phyloP scores from a whole-genome alignment of 345 rosid genomes.

The Pugionium cornutum region DNA sequence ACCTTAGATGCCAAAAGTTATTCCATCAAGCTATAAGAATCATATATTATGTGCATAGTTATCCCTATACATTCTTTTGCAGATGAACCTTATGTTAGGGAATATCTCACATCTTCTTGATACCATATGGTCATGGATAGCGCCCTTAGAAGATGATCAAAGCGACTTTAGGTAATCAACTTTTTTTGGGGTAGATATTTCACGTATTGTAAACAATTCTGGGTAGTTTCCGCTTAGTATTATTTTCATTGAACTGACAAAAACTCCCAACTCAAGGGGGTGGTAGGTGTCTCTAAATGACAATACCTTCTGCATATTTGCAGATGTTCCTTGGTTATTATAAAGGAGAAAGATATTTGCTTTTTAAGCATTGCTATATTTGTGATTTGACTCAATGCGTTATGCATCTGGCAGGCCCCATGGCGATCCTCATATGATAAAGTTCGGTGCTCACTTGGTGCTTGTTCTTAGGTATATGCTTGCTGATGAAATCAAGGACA shows the following conservation, averaged over 20 bases:
- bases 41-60: conserved; percentile 11
- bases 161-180: conserved; percentile 67
- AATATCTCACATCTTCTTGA: conserved; percentile 85
- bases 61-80: conserved; percentile 38
- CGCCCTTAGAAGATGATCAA: conserved; percentile 85
- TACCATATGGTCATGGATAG: conserved; percentile 94
- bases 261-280: conserved; percentile 6
- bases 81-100: conserved; percentile 98
- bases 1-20: conserved; percentile 14
- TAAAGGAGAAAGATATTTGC: neutral
- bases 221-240: conserved; percentile 8
- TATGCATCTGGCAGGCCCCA: conserved; percentile 70
- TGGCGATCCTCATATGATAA: conserved; percentile 95
- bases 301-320: neutral
- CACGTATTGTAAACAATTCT: conserved; percentile 9
- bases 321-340: conserved; percentile 2
- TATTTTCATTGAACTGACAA: conserved; percentile 11
- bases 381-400: conserved; percentile 28
- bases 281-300: conserved; percentile 20
- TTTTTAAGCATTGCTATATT: conserved; percentile 7
- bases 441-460: conserved; percentile 93
- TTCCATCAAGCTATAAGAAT: conserved; percentile 25
- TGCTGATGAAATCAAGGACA: conserved; percentile 71
- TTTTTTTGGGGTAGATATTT: conserved; percentile 11
- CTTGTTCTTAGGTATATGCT: conserved; percentile 83